phyloP scores from a whole-genome alignment of 352 stramenopile species.

The Aphanomyces astaci region DNA sequence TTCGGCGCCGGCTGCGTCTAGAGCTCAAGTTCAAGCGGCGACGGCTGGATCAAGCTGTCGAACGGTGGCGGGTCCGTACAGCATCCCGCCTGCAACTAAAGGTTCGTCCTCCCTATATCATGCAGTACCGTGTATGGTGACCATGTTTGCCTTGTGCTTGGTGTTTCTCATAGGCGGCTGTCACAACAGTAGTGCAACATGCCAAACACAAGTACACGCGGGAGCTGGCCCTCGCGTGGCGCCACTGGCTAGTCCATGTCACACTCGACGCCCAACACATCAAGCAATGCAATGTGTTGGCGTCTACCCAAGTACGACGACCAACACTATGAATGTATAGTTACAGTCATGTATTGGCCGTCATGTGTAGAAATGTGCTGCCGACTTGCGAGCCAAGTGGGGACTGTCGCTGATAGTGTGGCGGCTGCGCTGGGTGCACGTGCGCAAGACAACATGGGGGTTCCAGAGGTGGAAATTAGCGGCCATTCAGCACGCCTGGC shows the following conservation, averaged over 20 bases:
- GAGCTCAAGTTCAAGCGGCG: background rate
- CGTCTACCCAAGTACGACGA: background rate
- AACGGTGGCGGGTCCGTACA: background rate
- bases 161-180: background rate
- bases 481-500: background rate
- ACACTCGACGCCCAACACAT: no score
- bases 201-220: background rate
- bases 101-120: background rate
- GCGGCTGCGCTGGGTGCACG: background rate
- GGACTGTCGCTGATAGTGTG: background rate
- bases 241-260: background rate
- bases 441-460: background rate
- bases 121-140: no score
- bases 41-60: background rate
- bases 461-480: constrained; percentile 2
- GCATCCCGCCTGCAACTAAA: background rate
- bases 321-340: no score
- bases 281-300: background rate
- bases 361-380: background rate
- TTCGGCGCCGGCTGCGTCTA: background rate
- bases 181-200: background rate
- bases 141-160: no score
- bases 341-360: no score
- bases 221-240: background rate
- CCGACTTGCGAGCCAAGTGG: background rate